Evolutionary conservation across 148 eudicot species (phyloP).

Genomic region (Polygonum aviculare): DNA sequence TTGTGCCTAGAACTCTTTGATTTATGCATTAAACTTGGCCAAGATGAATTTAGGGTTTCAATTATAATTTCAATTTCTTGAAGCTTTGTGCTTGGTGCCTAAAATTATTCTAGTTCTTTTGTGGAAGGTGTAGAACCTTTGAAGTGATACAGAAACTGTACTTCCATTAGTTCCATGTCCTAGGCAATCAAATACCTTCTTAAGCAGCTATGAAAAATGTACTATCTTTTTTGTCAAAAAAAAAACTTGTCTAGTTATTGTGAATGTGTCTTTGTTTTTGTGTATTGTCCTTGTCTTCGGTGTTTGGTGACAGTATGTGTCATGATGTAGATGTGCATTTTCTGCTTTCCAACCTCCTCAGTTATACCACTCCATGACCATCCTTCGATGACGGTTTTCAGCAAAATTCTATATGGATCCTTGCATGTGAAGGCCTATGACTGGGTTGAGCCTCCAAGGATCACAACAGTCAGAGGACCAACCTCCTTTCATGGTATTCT

Average conservation of each 20-base stretch:
- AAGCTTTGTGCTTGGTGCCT: not conserved
- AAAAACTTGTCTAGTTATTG: not conserved
- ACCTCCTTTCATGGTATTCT: constrained; percentile 43
- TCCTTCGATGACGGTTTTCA: constrained; percentile 94
- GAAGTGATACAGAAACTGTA: not conserved
- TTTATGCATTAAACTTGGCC: not conserved
- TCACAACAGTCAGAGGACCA: constrained; percentile 32
- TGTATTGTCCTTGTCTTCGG: not conserved
- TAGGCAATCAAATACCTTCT: not conserved
- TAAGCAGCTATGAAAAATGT: not conserved
- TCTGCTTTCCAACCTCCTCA: constrained; percentile 83
- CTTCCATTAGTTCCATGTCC: not conserved
- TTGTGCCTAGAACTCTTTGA: too few species aligned
- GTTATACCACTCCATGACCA: constrained; percentile 97
- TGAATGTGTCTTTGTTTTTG: not conserved
- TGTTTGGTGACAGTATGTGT: not conserved
- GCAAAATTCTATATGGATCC: constrained; percentile 94
- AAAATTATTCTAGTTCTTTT: not conserved
- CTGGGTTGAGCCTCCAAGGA: constrained; percentile 80
- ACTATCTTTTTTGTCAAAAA: not conserved
- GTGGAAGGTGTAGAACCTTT: not conserved
- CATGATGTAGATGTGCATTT: constrained; percentile 86
- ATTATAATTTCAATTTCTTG: not conserved
- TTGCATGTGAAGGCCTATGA: constrained; percentile 95
- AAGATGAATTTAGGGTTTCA: not conserved